phyloP scores from a whole-genome alignment of 2,329 filamentous ascomycete species.

The Penicillium fuscoglaucum region DNA sequence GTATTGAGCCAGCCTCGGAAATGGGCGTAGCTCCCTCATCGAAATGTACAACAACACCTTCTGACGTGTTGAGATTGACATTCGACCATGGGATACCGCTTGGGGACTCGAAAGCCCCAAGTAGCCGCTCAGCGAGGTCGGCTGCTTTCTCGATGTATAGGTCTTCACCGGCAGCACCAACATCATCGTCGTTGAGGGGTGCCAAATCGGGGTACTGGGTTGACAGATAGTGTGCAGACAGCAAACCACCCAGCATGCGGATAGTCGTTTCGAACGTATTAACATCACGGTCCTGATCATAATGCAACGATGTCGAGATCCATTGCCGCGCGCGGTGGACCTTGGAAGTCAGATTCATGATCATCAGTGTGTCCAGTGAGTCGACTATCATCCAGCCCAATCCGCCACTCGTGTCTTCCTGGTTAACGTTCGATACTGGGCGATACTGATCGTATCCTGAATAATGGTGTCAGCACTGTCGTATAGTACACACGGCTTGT shows the following conservation, averaged over 20 bases:
- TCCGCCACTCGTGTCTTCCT: slow-evolving; percentile 82
- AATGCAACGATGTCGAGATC: slow-evolving; percentile 77
- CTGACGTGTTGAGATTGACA: slow-evolving; percentile 75
- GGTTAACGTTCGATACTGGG: slow-evolving; percentile 74
- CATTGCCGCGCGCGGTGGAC: slow-evolving; percentile 83
- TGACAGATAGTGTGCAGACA: slow-evolving; percentile 94
- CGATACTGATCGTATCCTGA: slow-evolving; percentile 71
- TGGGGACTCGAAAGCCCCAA: slow-evolving; percentile 82
- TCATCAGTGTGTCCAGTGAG: slow-evolving; percentile 90
- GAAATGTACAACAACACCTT: slow-evolving; percentile 77
- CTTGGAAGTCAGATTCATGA: slow-evolving; percentile 93
- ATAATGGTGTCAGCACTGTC: neutral
- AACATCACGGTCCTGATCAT: slow-evolving; percentile 91
- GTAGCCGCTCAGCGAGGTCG: slow-evolving; percentile 82
- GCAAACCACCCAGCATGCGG: slow-evolving; percentile 88
- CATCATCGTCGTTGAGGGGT: slow-evolving; percentile 68
- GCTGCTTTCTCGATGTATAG: slow-evolving; percentile 94
- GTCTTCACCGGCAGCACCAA: slow-evolving; percentile 75
- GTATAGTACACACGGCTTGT: neutral
- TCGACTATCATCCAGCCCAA: slow-evolving; percentile 99
- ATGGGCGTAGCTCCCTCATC: slow-evolving; percentile 89
- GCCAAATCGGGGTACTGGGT: slow-evolving; percentile 78
- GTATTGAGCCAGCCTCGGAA: slow-evolving; percentile 85
- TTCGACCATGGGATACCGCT: slow-evolving; percentile 90
- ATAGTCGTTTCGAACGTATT: slow-evolving; percentile 98